Conservation (phyloP, 805 yeast genomes). For the Sugiyamaella marilandica region DNA sequence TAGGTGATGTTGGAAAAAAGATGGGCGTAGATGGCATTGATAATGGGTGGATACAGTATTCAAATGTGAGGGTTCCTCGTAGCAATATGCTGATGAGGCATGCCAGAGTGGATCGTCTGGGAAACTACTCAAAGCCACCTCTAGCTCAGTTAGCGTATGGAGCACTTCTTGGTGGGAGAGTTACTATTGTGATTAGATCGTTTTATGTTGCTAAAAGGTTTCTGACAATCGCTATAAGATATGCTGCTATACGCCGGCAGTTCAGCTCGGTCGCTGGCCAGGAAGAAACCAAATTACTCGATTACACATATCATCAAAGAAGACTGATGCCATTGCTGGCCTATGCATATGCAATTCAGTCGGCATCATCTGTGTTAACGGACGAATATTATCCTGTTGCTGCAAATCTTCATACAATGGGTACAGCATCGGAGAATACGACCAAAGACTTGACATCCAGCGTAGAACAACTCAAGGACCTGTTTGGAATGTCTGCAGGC, state of each 20-base stretch:
- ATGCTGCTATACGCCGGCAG: slow-evolving; percentile 85
- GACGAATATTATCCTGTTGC: slow-evolving; percentile 40
- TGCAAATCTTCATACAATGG: slow-evolving; percentile 36
- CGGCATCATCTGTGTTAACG: slow-evolving; percentile 62
- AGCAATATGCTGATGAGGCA: slow-evolving; percentile 75
- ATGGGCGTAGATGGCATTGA: slow-evolving; percentile 96
- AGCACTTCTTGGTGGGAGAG: slow-evolving; percentile 83
- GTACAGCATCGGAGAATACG: slow-evolving; percentile 26
- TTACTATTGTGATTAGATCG: slow-evolving; percentile 81
- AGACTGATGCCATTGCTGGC: slow-evolving; percentile 80
- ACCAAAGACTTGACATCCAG: slow-evolving; percentile 41
- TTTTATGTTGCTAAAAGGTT: slow-evolving; percentile 74
- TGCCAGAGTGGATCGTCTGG: slow-evolving; percentile 61
- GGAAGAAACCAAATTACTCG: slow-evolving; percentile 66
- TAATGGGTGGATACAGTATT: slow-evolving; percentile 93
- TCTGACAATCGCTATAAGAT: slow-evolving; percentile 79
- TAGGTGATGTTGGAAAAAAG: slow-evolving; percentile 91
- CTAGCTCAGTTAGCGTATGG: slow-evolving; percentile 83
- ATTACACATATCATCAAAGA: slow-evolving; percentile 84
- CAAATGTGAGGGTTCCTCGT: slow-evolving; percentile 76
- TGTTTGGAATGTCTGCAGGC: slow-evolving; percentile 81
- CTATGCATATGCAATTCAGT: slow-evolving; percentile 67
- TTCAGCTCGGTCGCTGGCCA: slow-evolving; percentile 48
- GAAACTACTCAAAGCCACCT: slow-evolving; percentile 70
- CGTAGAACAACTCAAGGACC: slow-evolving; percentile 61